Conservation (phyloP, 2,329 filamentous ascomycete genomes). For the Colletotrichum eremochloae region DNA sequence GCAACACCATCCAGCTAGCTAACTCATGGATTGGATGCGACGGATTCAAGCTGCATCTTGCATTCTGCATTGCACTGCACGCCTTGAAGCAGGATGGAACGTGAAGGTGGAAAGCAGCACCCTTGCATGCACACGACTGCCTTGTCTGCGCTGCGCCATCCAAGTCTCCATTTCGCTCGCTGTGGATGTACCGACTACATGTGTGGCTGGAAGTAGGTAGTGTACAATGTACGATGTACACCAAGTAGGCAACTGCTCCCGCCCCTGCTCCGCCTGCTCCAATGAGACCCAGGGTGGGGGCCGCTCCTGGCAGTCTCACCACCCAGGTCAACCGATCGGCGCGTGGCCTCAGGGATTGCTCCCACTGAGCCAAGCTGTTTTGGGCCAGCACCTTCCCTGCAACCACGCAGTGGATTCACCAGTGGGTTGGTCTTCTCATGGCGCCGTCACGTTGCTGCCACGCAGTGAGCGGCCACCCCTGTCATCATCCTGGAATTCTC, state of each 20-base stretch:
- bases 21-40: background rate
- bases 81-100: background rate
- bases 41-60: background rate
- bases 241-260: background rate
- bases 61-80: background rate
- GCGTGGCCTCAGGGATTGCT: constrained; percentile 44
- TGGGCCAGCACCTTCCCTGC: constrained; percentile 41
- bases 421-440: constrained; percentile 10
- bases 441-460: constrained; percentile 43
- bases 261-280: background rate
- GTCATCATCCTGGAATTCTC: constrained; percentile 16
- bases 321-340: constrained; percentile 41
- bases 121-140: background rate
- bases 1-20: background rate
- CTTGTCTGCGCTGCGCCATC: background rate
- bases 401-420: constrained; percentile 41
- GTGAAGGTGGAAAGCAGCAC: background rate
- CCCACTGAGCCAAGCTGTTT: constrained; percentile 37
- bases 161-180: background rate
- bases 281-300: constrained; percentile 3
- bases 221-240: background rate
- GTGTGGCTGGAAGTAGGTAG: no score
- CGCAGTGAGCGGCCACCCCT: constrained; percentile 28
- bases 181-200: background rate
- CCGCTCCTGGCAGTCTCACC: constrained; percentile 34